Evolutionary conservation across 2,329 filamentous ascomycete species (phyloP).

Genomic region (Sordariomycetes sp.): DNA sequence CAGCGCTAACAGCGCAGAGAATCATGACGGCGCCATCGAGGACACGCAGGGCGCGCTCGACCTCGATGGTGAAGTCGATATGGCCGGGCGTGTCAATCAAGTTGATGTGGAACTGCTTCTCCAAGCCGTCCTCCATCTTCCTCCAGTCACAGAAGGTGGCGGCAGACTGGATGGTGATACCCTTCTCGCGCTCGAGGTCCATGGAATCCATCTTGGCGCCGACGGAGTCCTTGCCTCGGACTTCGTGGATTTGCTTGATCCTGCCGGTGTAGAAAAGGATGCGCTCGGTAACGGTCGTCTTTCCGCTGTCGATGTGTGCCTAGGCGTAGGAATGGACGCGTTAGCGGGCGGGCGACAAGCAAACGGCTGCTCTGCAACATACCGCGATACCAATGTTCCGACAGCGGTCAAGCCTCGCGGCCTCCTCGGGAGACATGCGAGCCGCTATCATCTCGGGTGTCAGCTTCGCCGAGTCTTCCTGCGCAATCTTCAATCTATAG

Average conservation of each 20-base stretch:
- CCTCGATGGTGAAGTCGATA: constrained; percentile 98
- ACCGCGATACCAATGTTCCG: constrained; percentile 97
- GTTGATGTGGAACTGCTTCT: constrained; percentile 93
- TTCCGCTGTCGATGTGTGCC: constrained; percentile 97
- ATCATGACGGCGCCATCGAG: constrained; percentile 98
- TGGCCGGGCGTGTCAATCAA: constrained; percentile 97
- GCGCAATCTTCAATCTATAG: constrained; percentile 33
- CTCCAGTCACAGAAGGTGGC: constrained; percentile 99
- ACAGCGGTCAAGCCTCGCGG: constrained; percentile 62
- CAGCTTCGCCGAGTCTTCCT: constrained; percentile 36
- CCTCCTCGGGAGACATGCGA: constrained; percentile 71
- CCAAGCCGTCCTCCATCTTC: constrained; percentile 66
- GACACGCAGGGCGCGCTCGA: constrained; percentile 87
- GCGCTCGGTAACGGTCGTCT: constrained; percentile 92
- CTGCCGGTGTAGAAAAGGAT: constrained; percentile 97
- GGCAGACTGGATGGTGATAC: constrained; percentile 96
- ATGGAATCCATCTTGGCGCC: constrained; percentile 99
- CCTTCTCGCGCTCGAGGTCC: constrained; percentile 86
- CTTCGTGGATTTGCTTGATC: constrained; percentile 95
- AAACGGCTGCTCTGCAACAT: constrained; percentile 19
- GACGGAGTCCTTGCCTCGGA: constrained; percentile 84
- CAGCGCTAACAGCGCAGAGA: constrained; percentile 89
- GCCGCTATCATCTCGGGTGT: constrained; percentile 53
- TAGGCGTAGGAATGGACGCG: constrained; percentile 18
- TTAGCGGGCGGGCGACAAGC: background rate